Evolutionary conservation across 2,329 filamentous ascomycete species (phyloP), one percentile per base, ranked within the genome.

Genomic region (Penicillium sp.): DNA sequence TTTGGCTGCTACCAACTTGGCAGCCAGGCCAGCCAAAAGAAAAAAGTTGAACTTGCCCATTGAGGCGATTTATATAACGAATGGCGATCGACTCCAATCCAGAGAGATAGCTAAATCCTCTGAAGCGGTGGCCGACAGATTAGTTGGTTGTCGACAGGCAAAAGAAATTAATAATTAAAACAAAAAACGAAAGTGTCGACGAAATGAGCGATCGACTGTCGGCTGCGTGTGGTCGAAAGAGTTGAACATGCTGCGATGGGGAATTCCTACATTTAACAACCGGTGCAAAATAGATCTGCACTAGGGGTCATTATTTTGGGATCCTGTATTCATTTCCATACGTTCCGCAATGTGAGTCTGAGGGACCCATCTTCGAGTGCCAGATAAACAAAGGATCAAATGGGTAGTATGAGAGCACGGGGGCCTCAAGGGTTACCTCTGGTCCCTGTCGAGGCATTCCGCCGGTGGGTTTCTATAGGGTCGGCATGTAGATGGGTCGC

Each of bases 11-110:
- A 47, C 63, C 18, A 65, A 48, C 37, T 59, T 58, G 18, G 56
- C 62, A 11, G 52, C 55, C 33, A 53, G 53, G 13, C 60, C 50
- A 34, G 62, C 62, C 50, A 65, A 33, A 19, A 61, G 47, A 28
- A 64, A 40, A 2, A 64, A 31, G 34, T 57, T 57, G 8, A 62
- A 55, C 28, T 53, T 64, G 1, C 39, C 52, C 63, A 65, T 65
- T 31, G 26, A 45, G 40, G 31, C 44, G 46, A 19, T 52, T 44
- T n/a, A 59, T 52, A 18, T 31, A 61, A 48, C 45, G 56, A 63
- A 49, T 57, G 55, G 52, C 54, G 51, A 47, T 63, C 52, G 53
- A 47, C 47, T 26, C 39, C 13, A 26, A 46, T 45, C 50, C 28
- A 39, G 48, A 55, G 42, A 39, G 55, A 63, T 62, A 58, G 5